Conservation (phyloP, 2,329 filamentous ascomycete species). For the Elsinoe fawcettii region DNA sequence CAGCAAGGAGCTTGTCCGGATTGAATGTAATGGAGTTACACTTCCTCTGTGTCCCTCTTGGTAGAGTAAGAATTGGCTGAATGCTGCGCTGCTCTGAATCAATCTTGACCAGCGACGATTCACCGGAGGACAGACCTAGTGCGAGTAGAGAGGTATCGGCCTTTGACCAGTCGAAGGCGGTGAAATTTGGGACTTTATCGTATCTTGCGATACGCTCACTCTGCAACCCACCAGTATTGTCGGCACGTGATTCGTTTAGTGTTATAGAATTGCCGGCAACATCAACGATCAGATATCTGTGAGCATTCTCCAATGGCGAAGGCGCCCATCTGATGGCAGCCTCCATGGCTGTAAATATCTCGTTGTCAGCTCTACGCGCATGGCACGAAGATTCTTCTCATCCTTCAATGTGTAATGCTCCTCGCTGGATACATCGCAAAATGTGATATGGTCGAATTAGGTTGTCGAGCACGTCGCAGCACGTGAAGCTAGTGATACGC, state of each 20-base stretch:
- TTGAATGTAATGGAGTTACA: slow-evolving; percentile 80
- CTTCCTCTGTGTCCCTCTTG: slow-evolving; percentile 60
- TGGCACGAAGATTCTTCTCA: neutral
- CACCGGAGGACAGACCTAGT: slow-evolving; percentile 65
- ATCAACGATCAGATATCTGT: slow-evolving; percentile 55
- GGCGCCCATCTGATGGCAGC: slow-evolving; percentile 58
- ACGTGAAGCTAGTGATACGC: neutral
- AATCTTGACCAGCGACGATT: slow-evolving; percentile 66
- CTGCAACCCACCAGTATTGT: slow-evolving; percentile 34
- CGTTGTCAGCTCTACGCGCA: neutral
- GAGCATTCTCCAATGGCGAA: slow-evolving; percentile 44
- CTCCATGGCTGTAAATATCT: slow-evolving; percentile 38
- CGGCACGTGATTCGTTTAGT: slow-evolving; percentile 44
- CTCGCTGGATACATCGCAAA: neutral
- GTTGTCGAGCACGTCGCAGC: neutral
- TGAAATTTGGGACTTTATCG: slow-evolving; percentile 49
- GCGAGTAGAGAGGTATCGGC: slow-evolving; percentile 59
- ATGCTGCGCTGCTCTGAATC: slow-evolving; percentile 57
- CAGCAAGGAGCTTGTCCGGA: slow-evolving; percentile 61
- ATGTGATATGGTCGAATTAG: neutral
- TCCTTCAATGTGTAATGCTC: neutral
- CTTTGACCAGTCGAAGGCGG: slow-evolving; percentile 59
- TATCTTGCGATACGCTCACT: slow-evolving; percentile 48
- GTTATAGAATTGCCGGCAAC: slow-evolving; percentile 52
- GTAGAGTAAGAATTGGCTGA: neutral